Evolutionary conservation across 192 early-diverging fungal species (phyloP), one percentile per base, ranked within the genome.

Genomic region (Gonapodya prolifera): DNA sequence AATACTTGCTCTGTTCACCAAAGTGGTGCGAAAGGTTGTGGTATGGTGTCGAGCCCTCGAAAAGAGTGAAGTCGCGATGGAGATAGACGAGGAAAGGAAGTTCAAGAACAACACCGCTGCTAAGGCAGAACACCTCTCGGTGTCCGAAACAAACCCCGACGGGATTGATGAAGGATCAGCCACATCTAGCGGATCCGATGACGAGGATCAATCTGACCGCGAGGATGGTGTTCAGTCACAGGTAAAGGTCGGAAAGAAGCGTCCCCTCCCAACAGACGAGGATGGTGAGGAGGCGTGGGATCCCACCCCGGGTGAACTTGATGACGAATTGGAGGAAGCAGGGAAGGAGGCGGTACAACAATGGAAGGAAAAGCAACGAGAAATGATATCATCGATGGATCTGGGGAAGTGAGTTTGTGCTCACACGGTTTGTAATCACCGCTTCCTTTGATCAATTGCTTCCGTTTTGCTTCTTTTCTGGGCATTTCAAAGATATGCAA

Each of bases 1-100:
- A 82, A 85, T 97, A 29, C 81, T 99, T 85, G 98, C 96, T 0
- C 82, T 98, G 76, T 98, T 99, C 80, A 95, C 91, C 77, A 99
- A 98, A 84, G 84, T 94, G n/a, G 83, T 97, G 80, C 87, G 93
- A 80, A 98, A 96, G 86, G 88, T 92, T 79, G 90, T 87, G 61
- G 85, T 80, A 71, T 90, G 83, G 80, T 94, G 94, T 79, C 83
- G 84, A 76, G 84, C 78, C 33, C 85, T 93, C 30, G 89, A 91
- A 80, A 85, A 82, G 76, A 34, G 75, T 30, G 90, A 71, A 75
- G 85, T 89, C 28, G 83, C 80, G 69, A 80, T 82, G 28, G 80
- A 84, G 75, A 83, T 88, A 1, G 79, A 84, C 2, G 76, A 77
- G 1, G 70, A 80, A 2, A 69, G 70, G 29, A 78, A 75, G 69